phyloP scores from a whole-genome alignment of 2,329 filamentous ascomycete genomes.

The Cytospora chrysosperma region DNA sequence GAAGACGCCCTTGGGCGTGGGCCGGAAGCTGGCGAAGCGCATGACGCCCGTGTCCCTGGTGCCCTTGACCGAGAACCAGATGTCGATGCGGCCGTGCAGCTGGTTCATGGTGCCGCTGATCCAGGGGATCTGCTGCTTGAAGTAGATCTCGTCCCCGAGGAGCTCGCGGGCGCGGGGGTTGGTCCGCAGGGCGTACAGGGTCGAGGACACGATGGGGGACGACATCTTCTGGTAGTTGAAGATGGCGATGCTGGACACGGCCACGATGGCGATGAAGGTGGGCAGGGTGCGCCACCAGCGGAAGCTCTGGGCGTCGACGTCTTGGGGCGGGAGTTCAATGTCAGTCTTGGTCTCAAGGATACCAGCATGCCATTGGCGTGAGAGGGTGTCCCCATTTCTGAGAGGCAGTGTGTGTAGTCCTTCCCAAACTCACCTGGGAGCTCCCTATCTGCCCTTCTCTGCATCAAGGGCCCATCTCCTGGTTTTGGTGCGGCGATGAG shows the following conservation, averaged over 20 bases:
- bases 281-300: constrained; percentile 74
- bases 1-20: constrained; percentile 62
- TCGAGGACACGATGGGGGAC: constrained; percentile 81
- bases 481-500: constrained; percentile 56
- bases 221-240: constrained; percentile 99
- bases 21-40: constrained; percentile 75
- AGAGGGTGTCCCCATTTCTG: too few species aligned
- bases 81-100: constrained; percentile 85
- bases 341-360: neutral
- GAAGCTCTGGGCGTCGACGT: constrained; percentile 46
- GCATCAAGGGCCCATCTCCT: constrained; percentile 64
- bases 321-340: constrained; percentile 28
- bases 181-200: constrained; percentile 87
- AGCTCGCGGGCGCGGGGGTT: constrained; percentile 70
- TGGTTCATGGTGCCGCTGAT: constrained; percentile 89
- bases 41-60: constrained; percentile 69
- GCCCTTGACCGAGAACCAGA: constrained; percentile 83
- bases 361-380: neutral
- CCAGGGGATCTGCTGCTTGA: constrained; percentile 76
- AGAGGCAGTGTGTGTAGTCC: neutral
- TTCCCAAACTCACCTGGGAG: constrained; percentile 55
- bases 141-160: constrained; percentile 86
- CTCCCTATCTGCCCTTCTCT: constrained; percentile 63
- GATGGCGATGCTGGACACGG: constrained; percentile 74
- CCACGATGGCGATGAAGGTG: constrained; percentile 73